phyloP scores from a whole-genome alignment of 116 monocot species.

The Iris pallida region DNA sequence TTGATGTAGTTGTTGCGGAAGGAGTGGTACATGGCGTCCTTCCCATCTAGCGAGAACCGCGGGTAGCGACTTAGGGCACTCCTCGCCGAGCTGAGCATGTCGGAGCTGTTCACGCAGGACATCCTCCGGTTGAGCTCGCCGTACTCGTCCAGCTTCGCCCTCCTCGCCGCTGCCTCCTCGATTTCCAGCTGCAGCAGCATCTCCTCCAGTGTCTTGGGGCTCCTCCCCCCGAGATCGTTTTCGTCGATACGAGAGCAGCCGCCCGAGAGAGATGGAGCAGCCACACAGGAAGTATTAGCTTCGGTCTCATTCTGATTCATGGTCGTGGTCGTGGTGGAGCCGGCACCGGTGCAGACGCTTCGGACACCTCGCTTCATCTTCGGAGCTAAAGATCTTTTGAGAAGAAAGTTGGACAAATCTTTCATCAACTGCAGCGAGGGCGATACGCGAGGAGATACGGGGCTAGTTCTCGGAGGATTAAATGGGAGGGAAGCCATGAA shows the following conservation, averaged over 20 bases:
- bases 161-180: slow-evolving; percentile 65
- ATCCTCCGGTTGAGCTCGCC: slow-evolving; percentile 40
- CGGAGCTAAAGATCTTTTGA: slow-evolving; percentile 52
- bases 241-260: slow-evolving; percentile 15
- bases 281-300: slow-evolving; percentile 17
- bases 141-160: slow-evolving; percentile 23
- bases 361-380: slow-evolving; percentile 66
- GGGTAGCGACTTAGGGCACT: slow-evolving; percentile 79
- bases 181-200: slow-evolving; percentile 74
- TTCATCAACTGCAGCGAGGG: slow-evolving; percentile 33
- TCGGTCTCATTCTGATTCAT: slow-evolving; percentile 28
- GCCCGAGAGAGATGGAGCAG: slow-evolving; percentile 9
- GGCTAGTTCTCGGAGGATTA: background rate
- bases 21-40: slow-evolving; percentile 66
- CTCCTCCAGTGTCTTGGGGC: slow-evolving; percentile 71
- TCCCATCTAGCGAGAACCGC: slow-evolving; percentile 78
- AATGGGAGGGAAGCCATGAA: slow-evolving; percentile 16
- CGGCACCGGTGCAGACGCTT: slow-evolving; percentile 54
- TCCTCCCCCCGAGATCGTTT: background rate
- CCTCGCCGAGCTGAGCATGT: slow-evolving; percentile 65
- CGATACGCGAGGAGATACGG: background rate
- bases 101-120: slow-evolving; percentile 75
- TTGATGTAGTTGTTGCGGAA: slow-evolving; percentile 28
- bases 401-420: slow-evolving; percentile 58
- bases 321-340: slow-evolving; percentile 44